Evolutionary conservation across 2,329 filamentous ascomycete species (phyloP).

Genomic region (Penicillium vulpinum): DNA sequence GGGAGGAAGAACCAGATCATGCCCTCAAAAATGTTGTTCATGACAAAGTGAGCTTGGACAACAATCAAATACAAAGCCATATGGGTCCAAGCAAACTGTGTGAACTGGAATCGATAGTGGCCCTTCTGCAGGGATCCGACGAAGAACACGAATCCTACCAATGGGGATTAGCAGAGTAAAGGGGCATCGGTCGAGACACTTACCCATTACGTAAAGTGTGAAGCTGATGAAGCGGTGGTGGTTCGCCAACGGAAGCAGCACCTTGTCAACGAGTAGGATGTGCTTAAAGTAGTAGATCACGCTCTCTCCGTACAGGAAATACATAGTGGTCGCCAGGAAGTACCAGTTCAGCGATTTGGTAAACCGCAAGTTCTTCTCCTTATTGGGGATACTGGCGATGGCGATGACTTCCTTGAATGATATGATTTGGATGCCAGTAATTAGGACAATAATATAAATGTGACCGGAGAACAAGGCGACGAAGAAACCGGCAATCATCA

Average conservation of each 20-base stretch:
- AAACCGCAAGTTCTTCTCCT: conserved; percentile 84
- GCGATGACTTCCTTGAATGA: conserved; percentile 99
- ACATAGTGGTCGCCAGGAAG: conserved; percentile 98
- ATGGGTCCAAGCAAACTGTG: conserved; percentile 98
- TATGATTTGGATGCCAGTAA: conserved; percentile 91
- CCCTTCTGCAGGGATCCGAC: conserved; percentile 91
- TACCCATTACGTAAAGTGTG: conserved; percentile 94
- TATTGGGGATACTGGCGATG: conserved; percentile 90
- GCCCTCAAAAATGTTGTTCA: conserved; percentile 99
- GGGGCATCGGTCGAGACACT: conserved; percentile 32
- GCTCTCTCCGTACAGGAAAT: conserved; percentile 97
- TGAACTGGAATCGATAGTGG: conserved; percentile 98
- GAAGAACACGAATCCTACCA: conserved; percentile 91
- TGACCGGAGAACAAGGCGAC: conserved; percentile 90
- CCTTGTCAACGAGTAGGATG: conserved; percentile 90
- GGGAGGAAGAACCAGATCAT: conserved; percentile 99
- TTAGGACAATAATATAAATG: conserved; percentile 92
- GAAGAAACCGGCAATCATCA: conserved; percentile 96
- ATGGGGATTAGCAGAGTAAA: conserved; percentile 11
- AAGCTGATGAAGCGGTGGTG: conserved; percentile 99
- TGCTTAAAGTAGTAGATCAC: conserved; percentile 99
- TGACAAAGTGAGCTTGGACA: conserved; percentile 97
- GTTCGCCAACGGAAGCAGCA: conserved; percentile 87
- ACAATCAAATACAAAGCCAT: conserved; percentile 99
- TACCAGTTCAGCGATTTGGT: conserved; percentile 99